Conservation (phyloP, 352 stramenopile species). For the Phytophthora pinifolia region DNA sequence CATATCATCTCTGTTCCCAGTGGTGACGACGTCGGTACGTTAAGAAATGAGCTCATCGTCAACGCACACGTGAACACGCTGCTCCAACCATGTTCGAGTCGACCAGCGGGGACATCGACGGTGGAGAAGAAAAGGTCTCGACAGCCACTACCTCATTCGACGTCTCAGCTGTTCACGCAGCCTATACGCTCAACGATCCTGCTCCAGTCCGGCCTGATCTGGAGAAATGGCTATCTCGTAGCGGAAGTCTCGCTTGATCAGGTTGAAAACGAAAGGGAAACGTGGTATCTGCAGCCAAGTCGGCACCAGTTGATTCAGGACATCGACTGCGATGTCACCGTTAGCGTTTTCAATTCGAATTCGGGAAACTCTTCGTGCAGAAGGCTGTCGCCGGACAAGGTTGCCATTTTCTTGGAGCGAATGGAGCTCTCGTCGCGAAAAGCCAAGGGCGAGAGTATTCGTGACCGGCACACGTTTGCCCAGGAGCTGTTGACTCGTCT, state of each 20-base stretch:
- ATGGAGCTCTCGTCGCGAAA: constrained; percentile 2
- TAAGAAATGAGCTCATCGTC: constrained; percentile 38
- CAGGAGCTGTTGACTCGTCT: constrained; percentile 39
- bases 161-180: constrained; percentile 15
- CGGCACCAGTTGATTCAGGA: constrained; percentile 21
- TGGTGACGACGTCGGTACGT: constrained; percentile 5
- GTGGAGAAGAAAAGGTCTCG: constrained; percentile 29
- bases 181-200: constrained; percentile 19
- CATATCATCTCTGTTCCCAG: constrained; percentile 43
- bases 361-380: constrained; percentile 30
- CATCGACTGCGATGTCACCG: constrained; percentile 23
- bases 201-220: constrained; percentile 57
- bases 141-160: constrained; percentile 19
- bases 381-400: constrained; percentile 24
- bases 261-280: not conserved
- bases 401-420: constrained; percentile 8
- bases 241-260: constrained; percentile 34
- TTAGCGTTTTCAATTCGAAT: constrained; percentile 49
- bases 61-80: constrained; percentile 39
- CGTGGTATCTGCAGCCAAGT: constrained; percentile 7
- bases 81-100: constrained; percentile 21
- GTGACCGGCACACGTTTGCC: constrained; percentile 31
- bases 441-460: constrained; percentile 1
- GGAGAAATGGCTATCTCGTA: constrained; percentile 53
- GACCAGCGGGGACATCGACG: constrained; percentile 2